Evolutionary conservation across 148 eudicot species (phyloP), one percentile per base, ranked within the genome.

Genomic region (Fagopyrum tataricum): DNA sequence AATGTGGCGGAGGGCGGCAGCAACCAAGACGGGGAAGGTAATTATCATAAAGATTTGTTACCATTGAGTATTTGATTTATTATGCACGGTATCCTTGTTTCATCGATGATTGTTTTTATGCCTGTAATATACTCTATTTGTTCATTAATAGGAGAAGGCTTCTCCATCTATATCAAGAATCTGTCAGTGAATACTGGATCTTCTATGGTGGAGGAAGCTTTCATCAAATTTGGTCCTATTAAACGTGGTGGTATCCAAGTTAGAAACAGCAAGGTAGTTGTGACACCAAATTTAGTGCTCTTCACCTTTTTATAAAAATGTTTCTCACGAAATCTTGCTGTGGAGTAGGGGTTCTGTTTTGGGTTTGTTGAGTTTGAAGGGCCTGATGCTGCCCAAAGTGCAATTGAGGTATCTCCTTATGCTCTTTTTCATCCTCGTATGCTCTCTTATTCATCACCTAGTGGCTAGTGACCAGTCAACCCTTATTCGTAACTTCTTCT

Each of bases 291-390:
- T 37, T 13, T 14, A 37, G 68, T 37, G 8, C 11, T 62, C 6
- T 31, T 62, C 17, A 12, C 4, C 14, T 37, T 4, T 15, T 31
- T 11, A 40, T 31, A 2, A 31, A 31, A 31, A 31, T 31, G 37
- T 6, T 18, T 67, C 71, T 67, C 11, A 67, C 20, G 24, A 40
- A 43, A 14, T 67, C 48, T 40, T 67, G 44, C 4, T 67, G 21
- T 81, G 31, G 4, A 78, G 73, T 86, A 95, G 81, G 88, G 83
- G 39, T 85, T 83, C 58, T 84, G 90, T 52, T 91, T 88, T 75
- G 98, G 96, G 24, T 95, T 95, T 88, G 93, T 95, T 80, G 96
- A 95, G 75, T 91, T 87, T 77, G 98, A 95, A 85, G 85, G 56
- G 71, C 89, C 89, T 39, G 82, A 24, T 68, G 85, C 97, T 72